Percentiles rank a stretch among this genome's conserved stretches.
These are phyloP conservation scores for Cordyceps cateniannulata DNA, from an alignment of 2,329 filamentous ascomycete species.

Conservation along the genomic window DNA sequence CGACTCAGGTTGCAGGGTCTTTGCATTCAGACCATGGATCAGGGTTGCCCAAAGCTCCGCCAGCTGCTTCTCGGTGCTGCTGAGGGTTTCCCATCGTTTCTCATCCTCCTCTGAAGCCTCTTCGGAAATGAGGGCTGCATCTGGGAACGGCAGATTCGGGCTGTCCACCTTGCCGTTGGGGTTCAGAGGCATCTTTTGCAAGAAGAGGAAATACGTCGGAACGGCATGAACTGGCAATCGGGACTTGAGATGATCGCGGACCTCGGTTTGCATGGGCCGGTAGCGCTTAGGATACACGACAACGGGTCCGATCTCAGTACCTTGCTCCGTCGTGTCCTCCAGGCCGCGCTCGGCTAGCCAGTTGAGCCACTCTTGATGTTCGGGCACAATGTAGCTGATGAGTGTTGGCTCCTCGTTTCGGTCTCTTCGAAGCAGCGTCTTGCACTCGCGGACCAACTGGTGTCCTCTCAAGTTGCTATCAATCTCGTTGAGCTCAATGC, in stretches of 20 bases:
- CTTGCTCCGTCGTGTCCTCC: slow-evolving; percentile 50
- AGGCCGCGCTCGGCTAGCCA: slow-evolving; percentile 54
- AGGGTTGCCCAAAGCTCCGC: slow-evolving; percentile 64
- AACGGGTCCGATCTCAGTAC: slow-evolving; percentile 36
- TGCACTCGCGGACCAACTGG: slow-evolving; percentile 72
- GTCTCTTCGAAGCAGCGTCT: slow-evolving; percentile 62
- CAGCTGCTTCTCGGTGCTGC: slow-evolving; percentile 32
- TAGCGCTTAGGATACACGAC: slow-evolving; percentile 39
- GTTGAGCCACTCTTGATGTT: slow-evolving; percentile 59
- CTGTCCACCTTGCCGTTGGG: slow-evolving; percentile 78
- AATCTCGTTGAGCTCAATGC: slow-evolving; percentile 92
- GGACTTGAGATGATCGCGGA: slow-evolving; percentile 62
- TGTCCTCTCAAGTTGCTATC: slow-evolving; percentile 73
- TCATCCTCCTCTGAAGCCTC: slow-evolving; percentile 29
- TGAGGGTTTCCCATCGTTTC: slow-evolving; percentile 46
- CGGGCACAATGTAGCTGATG: slow-evolving; percentile 85
- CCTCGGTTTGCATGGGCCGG: slow-evolving; percentile 40
- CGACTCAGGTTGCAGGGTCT: slow-evolving; percentile 51
- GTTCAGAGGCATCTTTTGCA: slow-evolving; percentile 57
- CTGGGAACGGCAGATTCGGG: slow-evolving; percentile 72
- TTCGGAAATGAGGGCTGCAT: slow-evolving; percentile 54
- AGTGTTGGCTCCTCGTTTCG: slow-evolving; percentile 61
- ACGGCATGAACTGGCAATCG: slow-evolving; percentile 37
- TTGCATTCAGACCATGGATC: slow-evolving; percentile 58
- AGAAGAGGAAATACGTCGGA: slow-evolving; percentile 27